Conservation (phyloP, 2,329 filamentous ascomycete genomes). For the Hyphodiscus sp. region DNA sequence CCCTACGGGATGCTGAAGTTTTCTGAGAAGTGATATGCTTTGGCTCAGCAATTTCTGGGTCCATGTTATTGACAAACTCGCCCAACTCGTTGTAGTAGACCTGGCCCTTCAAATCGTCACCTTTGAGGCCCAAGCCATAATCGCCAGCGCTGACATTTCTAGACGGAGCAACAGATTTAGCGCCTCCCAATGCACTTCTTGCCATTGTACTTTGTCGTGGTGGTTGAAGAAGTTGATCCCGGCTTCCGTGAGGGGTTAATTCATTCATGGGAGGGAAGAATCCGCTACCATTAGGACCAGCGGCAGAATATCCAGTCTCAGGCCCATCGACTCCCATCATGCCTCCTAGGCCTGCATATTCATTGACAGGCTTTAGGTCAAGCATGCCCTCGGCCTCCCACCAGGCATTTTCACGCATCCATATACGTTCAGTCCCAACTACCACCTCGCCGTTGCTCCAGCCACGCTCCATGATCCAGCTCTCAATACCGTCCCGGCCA, state of each 20-base stretch:
- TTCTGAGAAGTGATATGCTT: slow-evolving; percentile 69
- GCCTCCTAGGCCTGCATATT: slow-evolving; percentile 36
- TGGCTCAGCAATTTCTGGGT: slow-evolving; percentile 70
- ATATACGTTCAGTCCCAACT: slow-evolving; percentile 83
- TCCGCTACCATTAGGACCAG: slow-evolving; percentile 44
- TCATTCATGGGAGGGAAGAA: slow-evolving; percentile 65
- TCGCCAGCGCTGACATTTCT: slow-evolving; percentile 61
- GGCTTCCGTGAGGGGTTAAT: slow-evolving; percentile 58
- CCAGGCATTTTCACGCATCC: slow-evolving; percentile 92
- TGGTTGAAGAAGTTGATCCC: slow-evolving; percentile 54
- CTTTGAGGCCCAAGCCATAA: slow-evolving; percentile 82
- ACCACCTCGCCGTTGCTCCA: slow-evolving; percentile 98
- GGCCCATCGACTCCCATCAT: slow-evolving; percentile 47
- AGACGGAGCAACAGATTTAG: slow-evolving; percentile 57
- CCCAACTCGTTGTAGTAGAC: slow-evolving; percentile 66
- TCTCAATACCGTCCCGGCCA: slow-evolving; percentile 87
- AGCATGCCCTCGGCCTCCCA: slow-evolving; percentile 98
- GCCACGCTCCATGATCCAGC: slow-evolving; percentile 86
- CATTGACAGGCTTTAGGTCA: slow-evolving; percentile 59
- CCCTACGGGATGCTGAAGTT: slow-evolving; percentile 56
- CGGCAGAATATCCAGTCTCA: slow-evolving; percentile 65
- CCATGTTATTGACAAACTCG: slow-evolving; percentile 61
- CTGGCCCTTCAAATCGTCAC: slow-evolving; percentile 68
- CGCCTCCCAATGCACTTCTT: slow-evolving; percentile 37
- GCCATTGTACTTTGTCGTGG: slow-evolving; percentile 32